Conservation (phyloP, 257 asterid species). For the Penstemon newberryi region DNA sequence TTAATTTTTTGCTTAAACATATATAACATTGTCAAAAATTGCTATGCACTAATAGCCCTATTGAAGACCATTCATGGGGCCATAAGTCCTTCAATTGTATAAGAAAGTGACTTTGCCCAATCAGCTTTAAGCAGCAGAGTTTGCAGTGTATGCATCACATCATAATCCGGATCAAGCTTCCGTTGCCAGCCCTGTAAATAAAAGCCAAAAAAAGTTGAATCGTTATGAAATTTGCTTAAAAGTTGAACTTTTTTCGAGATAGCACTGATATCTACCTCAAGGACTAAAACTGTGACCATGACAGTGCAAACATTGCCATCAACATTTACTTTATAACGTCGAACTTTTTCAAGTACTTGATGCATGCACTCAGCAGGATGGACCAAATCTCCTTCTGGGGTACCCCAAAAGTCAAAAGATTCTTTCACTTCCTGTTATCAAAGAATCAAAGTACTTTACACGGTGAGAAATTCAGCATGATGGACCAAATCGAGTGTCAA, state of each 20-base stretch:
- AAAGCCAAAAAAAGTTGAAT: neutral
- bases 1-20: too few relatives aligned
- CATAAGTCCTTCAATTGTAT: constrained; percentile 56
- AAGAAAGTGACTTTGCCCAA: constrained; percentile 76
- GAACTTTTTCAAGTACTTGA: constrained; percentile 81
- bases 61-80: constrained; percentile 23
- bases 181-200: constrained; percentile 69
- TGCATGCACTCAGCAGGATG: constrained; percentile 97
- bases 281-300: constrained; percentile 88
- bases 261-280: constrained; percentile 59
- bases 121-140: constrained; percentile 73
- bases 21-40: constrained; percentile 17
- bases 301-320: constrained; percentile 98
- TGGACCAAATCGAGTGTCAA: neutral
- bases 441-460: neutral
- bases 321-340: constrained; percentile 86
- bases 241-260: too few relatives aligned
- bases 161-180: constrained; percentile 79
- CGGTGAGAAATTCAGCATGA: neutral
- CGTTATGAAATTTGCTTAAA: too few relatives aligned
- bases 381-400: constrained; percentile 78
- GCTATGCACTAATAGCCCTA: constrained; percentile 19
- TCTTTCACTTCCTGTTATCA: constrained; percentile 71
- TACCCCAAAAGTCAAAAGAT: constrained; percentile 91
- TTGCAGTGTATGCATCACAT: constrained; percentile 73